Base-by-base conservation (phyloP, 345 rosid species). In the Arabidopsis thaliana region DNA sequence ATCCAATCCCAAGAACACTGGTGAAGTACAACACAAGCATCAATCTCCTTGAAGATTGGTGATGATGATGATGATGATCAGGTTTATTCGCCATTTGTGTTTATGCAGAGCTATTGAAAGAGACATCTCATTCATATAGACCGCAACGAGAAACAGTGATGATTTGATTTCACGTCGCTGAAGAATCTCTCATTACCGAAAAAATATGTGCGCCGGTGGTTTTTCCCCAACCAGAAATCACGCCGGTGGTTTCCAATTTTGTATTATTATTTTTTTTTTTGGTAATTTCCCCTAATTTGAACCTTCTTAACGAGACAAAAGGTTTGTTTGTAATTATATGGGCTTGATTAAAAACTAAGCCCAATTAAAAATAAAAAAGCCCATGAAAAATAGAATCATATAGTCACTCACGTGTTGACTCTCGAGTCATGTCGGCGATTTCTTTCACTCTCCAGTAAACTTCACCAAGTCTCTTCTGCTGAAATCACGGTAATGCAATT, bases 191-290 rank as follows among this genome's bases (percentile, higher is more conserved):
- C 42, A 51, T 56, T 50, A 22, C 73, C 73, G 51, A 32, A 2
- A 80, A 75, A 69, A 64, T 71, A 63, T 82, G 86, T 84, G 87
- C 91, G 94, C 94, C 87, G 81, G 69, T 72, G 85, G 89, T 87
- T 85, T 85, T 85, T 59, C 12, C 56, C 53, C 48, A 34, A 44
- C 64, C 30, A 48, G 58, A 50, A 16, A 50, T n/a, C 25, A 30
- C 32, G 55, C 46, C 59, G 72, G 65, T 56, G 32, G 73, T 75
- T 75, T 67, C 8, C 55, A 13, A 11, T 6, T 28, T 28, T 28
- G 32, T 28, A 28, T 28, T 28, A 16, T 16, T 16, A 16, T 28
- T 28, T 3, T 28, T 28, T 2, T 28, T 28, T 28, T 28, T 28
- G 32, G 32, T 28, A 28, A 28, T 28, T 28, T 64, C 45, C 34